These are phyloP conservation scores for Penicillium angulare DNA, from an alignment of 495 filamentous ascomycete species.

Conservation along the genomic window DNA sequence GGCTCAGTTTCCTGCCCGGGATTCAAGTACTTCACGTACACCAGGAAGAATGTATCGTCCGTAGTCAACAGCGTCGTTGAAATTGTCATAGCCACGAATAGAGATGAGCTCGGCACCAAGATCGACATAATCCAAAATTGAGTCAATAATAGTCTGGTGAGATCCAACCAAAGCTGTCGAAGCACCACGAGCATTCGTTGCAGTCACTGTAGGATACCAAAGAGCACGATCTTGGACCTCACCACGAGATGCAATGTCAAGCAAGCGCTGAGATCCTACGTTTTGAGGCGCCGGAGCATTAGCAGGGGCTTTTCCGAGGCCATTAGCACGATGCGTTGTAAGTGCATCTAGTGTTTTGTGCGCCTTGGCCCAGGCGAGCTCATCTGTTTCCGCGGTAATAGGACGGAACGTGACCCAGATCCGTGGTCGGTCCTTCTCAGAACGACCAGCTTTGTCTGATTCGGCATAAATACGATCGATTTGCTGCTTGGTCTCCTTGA, in stretches of 20 bases:
- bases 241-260: conserved; percentile 51
- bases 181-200: conserved; percentile 53
- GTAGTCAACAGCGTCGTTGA: conserved; percentile 54
- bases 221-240: conserved; percentile 55
- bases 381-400: conserved; percentile 53
- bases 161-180: conserved; percentile 55
- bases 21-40: conserved; percentile 41
- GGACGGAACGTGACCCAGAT: conserved; percentile 59
- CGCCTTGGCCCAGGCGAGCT: conserved; percentile 54
- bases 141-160: conserved; percentile 45
- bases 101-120: conserved; percentile 52
- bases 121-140: conserved; percentile 53
- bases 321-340: conserved; percentile 28
- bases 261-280: conserved; percentile 51
- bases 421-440: conserved; percentile 38
- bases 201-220: conserved; percentile 56
- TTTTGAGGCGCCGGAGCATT: conserved; percentile 46
- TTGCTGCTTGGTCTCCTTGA: conserved; percentile 55
- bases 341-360: conserved; percentile 46
- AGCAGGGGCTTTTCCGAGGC: conserved; percentile 25
- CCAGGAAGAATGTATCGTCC: conserved; percentile 48
- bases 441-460: conserved; percentile 41
- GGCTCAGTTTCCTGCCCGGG: too few relatives aligned
- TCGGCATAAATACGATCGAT: conserved; percentile 54
- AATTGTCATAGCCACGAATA: conserved; percentile 54